Evolutionary conservation across 352 stramenopile genomes (phyloP), one percentile per base, ranked within the genome.

Genomic region (Phytophthora podocarpi): DNA sequence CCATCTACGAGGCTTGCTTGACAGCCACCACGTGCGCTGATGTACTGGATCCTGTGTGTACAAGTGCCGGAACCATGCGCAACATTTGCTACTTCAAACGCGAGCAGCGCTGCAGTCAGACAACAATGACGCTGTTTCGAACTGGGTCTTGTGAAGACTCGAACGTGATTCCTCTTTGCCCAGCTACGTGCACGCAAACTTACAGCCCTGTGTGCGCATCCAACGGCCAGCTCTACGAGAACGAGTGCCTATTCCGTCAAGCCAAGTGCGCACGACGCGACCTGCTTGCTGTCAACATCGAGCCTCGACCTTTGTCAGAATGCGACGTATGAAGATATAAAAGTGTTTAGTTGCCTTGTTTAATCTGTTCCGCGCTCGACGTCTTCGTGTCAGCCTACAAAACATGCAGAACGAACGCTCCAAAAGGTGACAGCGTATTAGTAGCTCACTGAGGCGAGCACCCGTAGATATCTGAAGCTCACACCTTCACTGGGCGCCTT

Each of bases 181-280:
- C 79, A 24, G 39, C 59, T 11, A 51, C 27, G 4, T 86, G 75
- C 52, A 77, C 70, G 4, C 48, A 76, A 34, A 64, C 55, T 36
- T 85, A 72, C 53, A 59, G 41, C 2, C 75, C 74, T 0, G 73
- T 89, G 24, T 89, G 80, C 16, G 77, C 49, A 6, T 82, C 76
- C 16, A 87, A 75, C 39, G 77, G 77, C 37, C 28, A 73, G 16
- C 28, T 87, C 10, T 87, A 86, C 48, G 70, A 62, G 4, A 89
- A 86, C 59, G 70, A 82, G 13, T 89, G 77, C 32, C 37, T 79
- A 1, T 89, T 87, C 37, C 73, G 72, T 3, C 60, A 80, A 20
- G 80, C 80, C 1, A 74, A 77, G 24, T 89, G 76, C 11, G 59
- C 64, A 5, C 74, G 74, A 20, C 52, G 32, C 13, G 32, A 49